These are phyloP conservation scores for Penicillium sp. DNA, from an alignment of 2,329 filamentous ascomycete genomes.

Conservation along the genomic window DNA sequence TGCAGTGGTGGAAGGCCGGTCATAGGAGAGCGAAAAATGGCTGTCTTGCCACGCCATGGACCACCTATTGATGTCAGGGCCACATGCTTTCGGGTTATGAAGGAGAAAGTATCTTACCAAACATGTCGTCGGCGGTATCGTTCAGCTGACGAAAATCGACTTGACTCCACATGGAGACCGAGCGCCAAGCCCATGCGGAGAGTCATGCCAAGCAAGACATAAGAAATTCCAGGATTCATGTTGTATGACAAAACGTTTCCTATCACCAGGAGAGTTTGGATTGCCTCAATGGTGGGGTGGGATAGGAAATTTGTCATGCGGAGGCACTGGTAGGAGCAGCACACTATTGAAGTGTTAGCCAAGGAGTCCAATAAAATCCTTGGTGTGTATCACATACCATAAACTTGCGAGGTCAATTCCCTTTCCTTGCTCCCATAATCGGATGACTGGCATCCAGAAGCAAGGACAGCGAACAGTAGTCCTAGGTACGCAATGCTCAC, in stretches of 20 bases:
- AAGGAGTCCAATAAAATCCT: background rate
- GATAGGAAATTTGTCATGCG: constrained; percentile 65
- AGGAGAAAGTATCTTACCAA: constrained; percentile 36
- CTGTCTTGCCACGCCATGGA: constrained; percentile 66
- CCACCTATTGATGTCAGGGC: constrained; percentile 47
- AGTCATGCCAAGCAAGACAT: constrained; percentile 61
- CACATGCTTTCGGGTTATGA: background rate
- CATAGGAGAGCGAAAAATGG: constrained; percentile 63
- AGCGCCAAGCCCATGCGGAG: constrained; percentile 61
- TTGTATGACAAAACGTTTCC: constrained; percentile 63
- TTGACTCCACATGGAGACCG: constrained; percentile 60
- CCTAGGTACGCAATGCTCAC: constrained; percentile 60
- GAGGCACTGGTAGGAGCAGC: constrained; percentile 64
- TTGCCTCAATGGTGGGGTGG: constrained; percentile 60
- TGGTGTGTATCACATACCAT: constrained; percentile 44
- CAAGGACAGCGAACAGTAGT: constrained; percentile 62
- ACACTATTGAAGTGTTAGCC: constrained; percentile 48
- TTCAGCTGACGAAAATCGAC: constrained; percentile 53
- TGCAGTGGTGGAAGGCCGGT: constrained; percentile 57
- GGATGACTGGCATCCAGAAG: constrained; percentile 62
- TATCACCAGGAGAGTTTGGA: constrained; percentile 62
- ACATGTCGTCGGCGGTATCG: constrained; percentile 47
- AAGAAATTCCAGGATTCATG: constrained; percentile 65
- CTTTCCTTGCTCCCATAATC: constrained; percentile 58
- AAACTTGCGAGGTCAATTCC: constrained; percentile 64